Evolutionary conservation across 2,329 filamentous ascomycete species (phyloP).

Genomic region (Nannizziopsis barbatae): DNA sequence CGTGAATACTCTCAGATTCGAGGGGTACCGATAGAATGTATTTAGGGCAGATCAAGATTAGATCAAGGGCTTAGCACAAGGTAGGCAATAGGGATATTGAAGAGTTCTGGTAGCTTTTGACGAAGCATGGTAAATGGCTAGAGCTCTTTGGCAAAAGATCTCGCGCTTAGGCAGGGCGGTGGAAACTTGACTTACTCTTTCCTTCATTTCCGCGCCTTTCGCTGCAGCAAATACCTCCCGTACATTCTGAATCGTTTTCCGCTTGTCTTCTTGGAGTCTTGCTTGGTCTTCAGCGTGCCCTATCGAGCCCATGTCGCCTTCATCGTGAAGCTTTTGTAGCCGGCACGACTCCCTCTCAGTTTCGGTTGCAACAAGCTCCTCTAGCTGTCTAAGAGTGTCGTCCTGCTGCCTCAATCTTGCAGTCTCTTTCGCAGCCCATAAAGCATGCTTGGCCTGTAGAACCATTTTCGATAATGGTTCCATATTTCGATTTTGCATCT

Average conservation of each 20-base stretch:
- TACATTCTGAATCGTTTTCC: slow-evolving; percentile 38
- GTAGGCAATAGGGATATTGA: no score
- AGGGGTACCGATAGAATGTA: no score
- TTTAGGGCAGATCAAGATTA: no score
- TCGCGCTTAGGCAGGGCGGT: not conserved
- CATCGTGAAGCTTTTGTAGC: slow-evolving; percentile 27
- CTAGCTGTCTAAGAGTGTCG: slow-evolving; percentile 31
- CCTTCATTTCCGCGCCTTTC: slow-evolving; percentile 32
- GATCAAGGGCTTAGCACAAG: no score
- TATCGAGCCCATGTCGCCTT: slow-evolving; percentile 42
- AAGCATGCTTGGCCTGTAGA: slow-evolving; percentile 68
- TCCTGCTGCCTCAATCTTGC: slow-evolving; percentile 37
- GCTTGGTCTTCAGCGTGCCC: slow-evolving; percentile 59
- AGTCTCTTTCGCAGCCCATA: slow-evolving; percentile 66
- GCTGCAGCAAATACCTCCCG: slow-evolving; percentile 35
- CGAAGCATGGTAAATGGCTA: no score
- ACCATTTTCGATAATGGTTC: slow-evolving; percentile 62
- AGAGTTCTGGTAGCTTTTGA: no score
- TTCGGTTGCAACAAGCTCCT: slow-evolving; percentile 32
- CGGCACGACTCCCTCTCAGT: slow-evolving; percentile 28
- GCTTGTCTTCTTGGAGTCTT: slow-evolving; percentile 41
- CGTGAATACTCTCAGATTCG: no score
- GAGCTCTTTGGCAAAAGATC: no score
- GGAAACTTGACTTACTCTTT: slow-evolving; percentile 33
- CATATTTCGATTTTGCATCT: slow-evolving; percentile 54